Evolutionary conservation across 257 asterid genomes (phyloP).

Genomic region (Perilla frutescens): DNA sequence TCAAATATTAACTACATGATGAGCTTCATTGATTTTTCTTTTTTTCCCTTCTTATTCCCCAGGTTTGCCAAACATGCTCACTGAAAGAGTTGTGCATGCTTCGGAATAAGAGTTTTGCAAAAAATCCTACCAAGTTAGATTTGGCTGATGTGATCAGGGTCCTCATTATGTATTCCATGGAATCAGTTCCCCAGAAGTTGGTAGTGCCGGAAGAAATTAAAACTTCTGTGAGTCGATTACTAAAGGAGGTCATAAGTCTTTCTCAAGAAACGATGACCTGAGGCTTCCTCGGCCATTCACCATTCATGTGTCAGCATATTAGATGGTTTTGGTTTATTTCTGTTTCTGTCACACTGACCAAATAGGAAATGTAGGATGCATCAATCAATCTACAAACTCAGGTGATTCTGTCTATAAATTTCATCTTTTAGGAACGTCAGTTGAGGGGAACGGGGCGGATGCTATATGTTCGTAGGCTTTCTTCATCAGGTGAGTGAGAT

Average conservation of each 20-base stretch:
- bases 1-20: slow-evolving; percentile 1
- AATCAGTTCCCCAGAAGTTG: slow-evolving; percentile 58
- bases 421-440: neutral
- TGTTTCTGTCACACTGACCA: neutral
- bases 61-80: slow-evolving; percentile 78
- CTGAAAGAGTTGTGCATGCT: slow-evolving; percentile 61
- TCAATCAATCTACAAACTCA: neutral
- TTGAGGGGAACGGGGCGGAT: neutral
- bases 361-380: neutral
- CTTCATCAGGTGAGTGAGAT: neutral
- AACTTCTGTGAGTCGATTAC: slow-evolving; percentile 54
- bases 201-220: slow-evolving; percentile 66
- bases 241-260: slow-evolving; percentile 65
- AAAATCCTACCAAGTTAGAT: slow-evolving; percentile 39
- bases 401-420: neutral
- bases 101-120: slow-evolving; percentile 49
- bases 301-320: neutral
- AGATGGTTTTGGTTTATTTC: neutral
- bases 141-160: slow-evolving; percentile 59
- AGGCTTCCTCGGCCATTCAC: slow-evolving; percentile 20
- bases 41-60: slow-evolving; percentile 18
- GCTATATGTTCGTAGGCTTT: neutral
- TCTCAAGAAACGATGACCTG: slow-evolving; percentile 40
- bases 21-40: slow-evolving; percentile 20
- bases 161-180: slow-evolving; percentile 65